These are phyloP conservation scores for Hypholoma fasciculare DNA, from an alignment of 768 basidiomycete genomes.

Conservation along the genomic window DNA sequence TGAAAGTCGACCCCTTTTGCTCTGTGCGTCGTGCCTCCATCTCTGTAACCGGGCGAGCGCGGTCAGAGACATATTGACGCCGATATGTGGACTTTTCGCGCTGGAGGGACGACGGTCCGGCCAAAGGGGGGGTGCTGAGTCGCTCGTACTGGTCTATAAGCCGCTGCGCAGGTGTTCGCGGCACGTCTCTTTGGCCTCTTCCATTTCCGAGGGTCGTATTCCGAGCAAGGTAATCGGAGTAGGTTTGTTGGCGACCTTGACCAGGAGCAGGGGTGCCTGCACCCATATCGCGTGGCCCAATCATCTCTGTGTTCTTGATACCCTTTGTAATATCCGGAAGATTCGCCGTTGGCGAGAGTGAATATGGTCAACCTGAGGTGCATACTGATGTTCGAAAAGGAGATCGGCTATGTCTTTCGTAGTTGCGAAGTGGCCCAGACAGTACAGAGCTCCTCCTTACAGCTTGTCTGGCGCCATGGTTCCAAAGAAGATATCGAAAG, in stretches of 20 bases:
- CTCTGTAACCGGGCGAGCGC: background rate
- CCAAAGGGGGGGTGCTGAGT: slow-evolving; percentile 15
- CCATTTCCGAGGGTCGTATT: too few relatives aligned
- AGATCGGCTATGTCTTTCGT: too few relatives aligned
- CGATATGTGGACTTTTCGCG: slow-evolving; percentile 14
- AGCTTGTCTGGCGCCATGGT: too few relatives aligned
- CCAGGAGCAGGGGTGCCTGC: slow-evolving; percentile 12
- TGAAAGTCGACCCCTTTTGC: background rate
- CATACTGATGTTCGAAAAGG: too few relatives aligned
- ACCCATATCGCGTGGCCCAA: slow-evolving; percentile 20
- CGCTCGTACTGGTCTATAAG: slow-evolving; percentile 24
- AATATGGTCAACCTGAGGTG: too few relatives aligned
- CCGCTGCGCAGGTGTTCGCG: slow-evolving; percentile 19
- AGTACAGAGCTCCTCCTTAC: too few relatives aligned
- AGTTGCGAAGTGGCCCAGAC: too few relatives aligned
- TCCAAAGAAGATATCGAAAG: too few relatives aligned
- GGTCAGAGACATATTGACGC: slow-evolving; percentile 9
- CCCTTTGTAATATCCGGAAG: too few relatives aligned
- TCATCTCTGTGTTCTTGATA: slow-evolving; percentile 5
- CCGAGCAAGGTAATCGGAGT: background rate
- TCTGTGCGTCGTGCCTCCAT: background rate
- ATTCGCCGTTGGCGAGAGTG: too few relatives aligned
- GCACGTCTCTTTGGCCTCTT: background rate
- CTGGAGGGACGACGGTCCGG: background rate
- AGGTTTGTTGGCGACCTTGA: background rate